phyloP scores from a whole-genome alignment of 305 asterid species.

The Lippia alba region DNA sequence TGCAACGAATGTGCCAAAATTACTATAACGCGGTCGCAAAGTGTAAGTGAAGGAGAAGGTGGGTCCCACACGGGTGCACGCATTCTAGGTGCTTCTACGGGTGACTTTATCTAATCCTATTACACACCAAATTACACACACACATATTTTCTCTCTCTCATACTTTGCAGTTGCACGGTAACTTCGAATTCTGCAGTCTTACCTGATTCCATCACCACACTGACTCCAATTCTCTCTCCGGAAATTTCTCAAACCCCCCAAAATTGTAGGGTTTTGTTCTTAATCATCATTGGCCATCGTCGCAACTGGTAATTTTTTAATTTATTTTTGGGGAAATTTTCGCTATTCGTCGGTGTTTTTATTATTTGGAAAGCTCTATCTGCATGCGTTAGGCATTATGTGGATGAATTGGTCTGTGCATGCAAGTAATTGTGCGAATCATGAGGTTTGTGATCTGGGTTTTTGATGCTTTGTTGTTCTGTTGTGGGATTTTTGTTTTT shows the following conservation, averaged over 20 bases:
- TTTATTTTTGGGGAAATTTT: neutral
- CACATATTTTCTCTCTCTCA: slow-evolving; percentile 1
- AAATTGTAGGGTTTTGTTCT: slow-evolving; percentile 31
- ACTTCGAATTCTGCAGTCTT: slow-evolving; percentile 8
- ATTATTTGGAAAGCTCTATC: neutral
- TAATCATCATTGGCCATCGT: slow-evolving; percentile 14
- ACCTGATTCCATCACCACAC: slow-evolving; percentile 8
- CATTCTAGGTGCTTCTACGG: slow-evolving; percentile 29
- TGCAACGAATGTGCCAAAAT: no score
- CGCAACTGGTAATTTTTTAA: slow-evolving; percentile 14
- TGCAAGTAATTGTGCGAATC: slow-evolving; percentile 7
- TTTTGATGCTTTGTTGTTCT: slow-evolving; percentile 16
- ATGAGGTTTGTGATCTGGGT: slow-evolving; percentile 23
- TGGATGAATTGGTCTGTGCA: slow-evolving; percentile 9
- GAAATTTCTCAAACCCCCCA: neutral
- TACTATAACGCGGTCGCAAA: no score
- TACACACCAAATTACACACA: neutral
- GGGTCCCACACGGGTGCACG: slow-evolving; percentile 27
- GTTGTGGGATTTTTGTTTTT: slow-evolving; percentile 3
- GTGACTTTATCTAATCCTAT: slow-evolving; percentile 18
- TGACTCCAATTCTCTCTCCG: slow-evolving; percentile 18
- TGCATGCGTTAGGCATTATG: slow-evolving; percentile 9
- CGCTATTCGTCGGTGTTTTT: neutral
- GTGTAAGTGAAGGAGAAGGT: neutral
- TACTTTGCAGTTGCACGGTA: neutral